phyloP scores from a whole-genome alignment of 2,329 filamentous ascomycete genomes.

The Verticillium zaregamsianum region DNA sequence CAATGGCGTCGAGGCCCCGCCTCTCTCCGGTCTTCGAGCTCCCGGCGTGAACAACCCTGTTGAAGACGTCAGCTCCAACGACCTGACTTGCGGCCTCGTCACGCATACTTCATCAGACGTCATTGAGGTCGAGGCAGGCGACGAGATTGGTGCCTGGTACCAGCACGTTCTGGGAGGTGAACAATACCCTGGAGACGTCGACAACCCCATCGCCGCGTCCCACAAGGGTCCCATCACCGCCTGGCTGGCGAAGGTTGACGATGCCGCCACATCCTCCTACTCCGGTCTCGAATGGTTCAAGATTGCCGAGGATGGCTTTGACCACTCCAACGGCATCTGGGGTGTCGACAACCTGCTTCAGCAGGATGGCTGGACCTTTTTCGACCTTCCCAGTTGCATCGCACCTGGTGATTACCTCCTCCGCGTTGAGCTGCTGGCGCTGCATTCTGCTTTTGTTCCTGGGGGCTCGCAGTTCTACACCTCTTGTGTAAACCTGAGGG shows the following conservation, averaged over 20 bases:
- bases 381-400: constrained; percentile 46
- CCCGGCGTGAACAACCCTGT: constrained; percentile 45
- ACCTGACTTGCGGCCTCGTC: constrained; percentile 45
- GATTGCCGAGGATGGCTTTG: constrained; percentile 46
- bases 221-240: constrained; percentile 52
- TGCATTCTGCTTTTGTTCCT: constrained; percentile 41
- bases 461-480: constrained; percentile 48
- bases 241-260: constrained; percentile 49
- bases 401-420: constrained; percentile 51
- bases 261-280: constrained; percentile 39
- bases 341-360: constrained; percentile 41
- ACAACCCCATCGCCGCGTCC: constrained; percentile 50
- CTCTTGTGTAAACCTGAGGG: constrained; percentile 53
- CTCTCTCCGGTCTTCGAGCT: constrained; percentile 8
- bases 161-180: constrained; percentile 51
- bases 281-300: constrained; percentile 47
- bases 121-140: constrained; percentile 45
- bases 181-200: constrained; percentile 42
- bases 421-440: constrained; percentile 48
- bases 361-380: constrained; percentile 40
- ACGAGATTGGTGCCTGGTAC: constrained; percentile 47
- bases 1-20: constrained; percentile 9
- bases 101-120: constrained; percentile 36
- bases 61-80: constrained; percentile 41
- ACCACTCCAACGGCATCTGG: constrained; percentile 38